A percentile compares a stretch with the other conserved stretches of the same genome.
Conservation (phyloP, 768 basidiomycete genomes). For the Termitomyces sp. region DNA sequence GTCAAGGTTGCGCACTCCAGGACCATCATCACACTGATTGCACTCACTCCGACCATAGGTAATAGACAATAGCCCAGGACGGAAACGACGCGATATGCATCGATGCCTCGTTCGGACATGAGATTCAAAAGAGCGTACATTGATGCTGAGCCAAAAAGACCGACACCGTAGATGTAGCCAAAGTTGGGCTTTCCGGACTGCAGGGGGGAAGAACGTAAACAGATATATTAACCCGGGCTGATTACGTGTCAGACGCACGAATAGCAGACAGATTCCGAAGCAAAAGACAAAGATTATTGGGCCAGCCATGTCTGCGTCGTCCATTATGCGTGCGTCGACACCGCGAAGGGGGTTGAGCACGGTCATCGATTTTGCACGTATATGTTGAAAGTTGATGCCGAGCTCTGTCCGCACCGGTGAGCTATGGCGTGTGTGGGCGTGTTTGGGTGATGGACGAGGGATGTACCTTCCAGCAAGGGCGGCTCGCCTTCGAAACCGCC, state of each 20-base stretch:
- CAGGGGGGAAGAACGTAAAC: not conserved
- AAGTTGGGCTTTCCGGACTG: conserved; percentile 99
- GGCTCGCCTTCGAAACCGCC: conserved; percentile 96
- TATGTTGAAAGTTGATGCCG: conserved; percentile 96
- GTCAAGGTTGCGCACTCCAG: conserved; percentile 66
- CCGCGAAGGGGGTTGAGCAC: conserved; percentile 88
- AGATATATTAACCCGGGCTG: not conserved
- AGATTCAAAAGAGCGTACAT: conserved; percentile 94
- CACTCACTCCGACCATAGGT: conserved; percentile 93
- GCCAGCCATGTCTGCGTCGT: conserved; percentile 96
- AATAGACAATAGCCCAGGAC: conserved; percentile 96
- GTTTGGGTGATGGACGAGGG: conserved; percentile 1
- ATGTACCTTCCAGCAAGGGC: conserved; percentile 85
- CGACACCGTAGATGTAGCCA: conserved; percentile 97
- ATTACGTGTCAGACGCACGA: conserved; percentile 50
- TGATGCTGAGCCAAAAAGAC: conserved; percentile 86
- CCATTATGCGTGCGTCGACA: conserved; percentile 93
- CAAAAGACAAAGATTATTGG: conserved; percentile 94
- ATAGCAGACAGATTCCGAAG: conserved; percentile 86
- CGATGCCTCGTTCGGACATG: conserved; percentile 94
- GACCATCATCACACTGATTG: conserved; percentile 78
- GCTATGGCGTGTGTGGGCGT: not conserved
- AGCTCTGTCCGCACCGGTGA: conserved; percentile 54
- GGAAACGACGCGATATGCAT: conserved; percentile 90
- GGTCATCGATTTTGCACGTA: conserved; percentile 88